These are phyloP conservation scores for Geotrichum candidum DNA, from an alignment of 1,139 yeast genomes.

Conservation along the genomic window DNA sequence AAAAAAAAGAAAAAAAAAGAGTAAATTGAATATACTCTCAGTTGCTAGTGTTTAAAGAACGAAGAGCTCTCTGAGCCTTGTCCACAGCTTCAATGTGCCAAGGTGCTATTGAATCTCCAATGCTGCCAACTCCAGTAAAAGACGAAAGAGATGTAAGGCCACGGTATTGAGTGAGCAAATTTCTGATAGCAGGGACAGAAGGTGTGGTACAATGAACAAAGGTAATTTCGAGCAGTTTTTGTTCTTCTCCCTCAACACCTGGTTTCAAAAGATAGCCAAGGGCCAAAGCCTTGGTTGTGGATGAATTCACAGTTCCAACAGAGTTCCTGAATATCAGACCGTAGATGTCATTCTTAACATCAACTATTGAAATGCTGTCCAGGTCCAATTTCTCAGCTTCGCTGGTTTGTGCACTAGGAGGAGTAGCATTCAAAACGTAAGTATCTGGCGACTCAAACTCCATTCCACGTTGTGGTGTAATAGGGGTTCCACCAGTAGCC, in stretches of 20 bases:
- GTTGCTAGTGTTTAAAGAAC: neutral
- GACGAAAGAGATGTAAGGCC: slow-evolving; percentile 51
- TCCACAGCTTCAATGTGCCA: slow-evolving; percentile 80
- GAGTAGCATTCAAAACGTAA: slow-evolving; percentile 37
- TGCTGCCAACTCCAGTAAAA: slow-evolving; percentile 39
- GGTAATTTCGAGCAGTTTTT: slow-evolving; percentile 30
- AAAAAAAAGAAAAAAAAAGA: neutral
- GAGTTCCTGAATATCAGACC: slow-evolving; percentile 49
- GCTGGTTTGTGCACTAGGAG: slow-evolving; percentile 27
- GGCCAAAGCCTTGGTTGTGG: slow-evolving; percentile 19
- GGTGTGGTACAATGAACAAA: slow-evolving; percentile 31
- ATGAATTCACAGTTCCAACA: slow-evolving; percentile 11
- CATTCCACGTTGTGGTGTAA: slow-evolving; percentile 32
- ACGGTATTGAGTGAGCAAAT: slow-evolving; percentile 61
- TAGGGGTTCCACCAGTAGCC: slow-evolving; percentile 23
- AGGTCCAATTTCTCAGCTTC: slow-evolving; percentile 21
- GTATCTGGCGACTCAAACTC: slow-evolving; percentile 37
- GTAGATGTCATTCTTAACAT: slow-evolving; percentile 45
- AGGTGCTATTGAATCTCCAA: slow-evolving; percentile 49
- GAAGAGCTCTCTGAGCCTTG: slow-evolving; percentile 35
- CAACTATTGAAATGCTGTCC: slow-evolving; percentile 28
- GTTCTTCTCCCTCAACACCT: slow-evolving; percentile 15
- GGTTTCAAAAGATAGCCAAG: slow-evolving; percentile 63
- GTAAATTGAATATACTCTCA: neutral
- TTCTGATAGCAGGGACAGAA: slow-evolving; percentile 44